phyloP scores from a whole-genome alignment of 2,329 filamentous ascomycete species.

The Clathrospora elynae region DNA sequence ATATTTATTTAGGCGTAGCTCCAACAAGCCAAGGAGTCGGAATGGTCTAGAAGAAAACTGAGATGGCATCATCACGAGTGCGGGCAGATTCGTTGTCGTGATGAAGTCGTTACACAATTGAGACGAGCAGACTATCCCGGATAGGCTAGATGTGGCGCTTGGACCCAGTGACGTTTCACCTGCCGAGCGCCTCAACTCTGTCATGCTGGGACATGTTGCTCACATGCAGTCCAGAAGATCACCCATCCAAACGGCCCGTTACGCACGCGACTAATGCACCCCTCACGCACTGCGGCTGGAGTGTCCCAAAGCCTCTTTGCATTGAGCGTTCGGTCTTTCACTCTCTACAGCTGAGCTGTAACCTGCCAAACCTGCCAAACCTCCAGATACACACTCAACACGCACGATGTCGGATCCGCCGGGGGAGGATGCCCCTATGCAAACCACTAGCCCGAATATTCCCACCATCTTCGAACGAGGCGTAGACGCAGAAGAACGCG shows the following conservation, averaged over 20 bases:
- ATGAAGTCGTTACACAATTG: too few species aligned
- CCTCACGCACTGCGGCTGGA: constrained; percentile 13
- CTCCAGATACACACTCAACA: not conserved
- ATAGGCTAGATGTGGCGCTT: constrained; percentile 5
- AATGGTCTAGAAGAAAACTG: too few species aligned
- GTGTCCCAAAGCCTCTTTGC: constrained; percentile 7
- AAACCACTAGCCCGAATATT: constrained; percentile 49
- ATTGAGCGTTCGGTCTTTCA: constrained; percentile 2
- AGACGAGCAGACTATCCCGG: too few species aligned
- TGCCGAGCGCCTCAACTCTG: constrained; percentile 11
- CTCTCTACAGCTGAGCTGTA: constrained; percentile 16
- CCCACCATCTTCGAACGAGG: constrained; percentile 50
- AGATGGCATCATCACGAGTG: too few species aligned
- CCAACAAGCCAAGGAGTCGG: too few species aligned
- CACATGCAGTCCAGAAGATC: constrained; percentile 22
- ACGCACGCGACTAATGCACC: constrained; percentile 28
- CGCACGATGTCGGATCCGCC: constrained; percentile 8
- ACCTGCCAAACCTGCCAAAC: not conserved
- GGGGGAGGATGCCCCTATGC: not conserved
- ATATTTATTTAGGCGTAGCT: too few species aligned
- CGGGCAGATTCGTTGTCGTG: too few species aligned
- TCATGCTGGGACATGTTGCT: constrained; percentile 20
- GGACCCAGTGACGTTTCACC: constrained; percentile 17
- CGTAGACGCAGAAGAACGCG: constrained; percentile 35
- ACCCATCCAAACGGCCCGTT: constrained; percentile 26